Evolutionary conservation across 2,329 filamentous ascomycete genomes (phyloP), one percentile per base, ranked within the genome.

Genomic region (Microcyclosporella mali): DNA sequence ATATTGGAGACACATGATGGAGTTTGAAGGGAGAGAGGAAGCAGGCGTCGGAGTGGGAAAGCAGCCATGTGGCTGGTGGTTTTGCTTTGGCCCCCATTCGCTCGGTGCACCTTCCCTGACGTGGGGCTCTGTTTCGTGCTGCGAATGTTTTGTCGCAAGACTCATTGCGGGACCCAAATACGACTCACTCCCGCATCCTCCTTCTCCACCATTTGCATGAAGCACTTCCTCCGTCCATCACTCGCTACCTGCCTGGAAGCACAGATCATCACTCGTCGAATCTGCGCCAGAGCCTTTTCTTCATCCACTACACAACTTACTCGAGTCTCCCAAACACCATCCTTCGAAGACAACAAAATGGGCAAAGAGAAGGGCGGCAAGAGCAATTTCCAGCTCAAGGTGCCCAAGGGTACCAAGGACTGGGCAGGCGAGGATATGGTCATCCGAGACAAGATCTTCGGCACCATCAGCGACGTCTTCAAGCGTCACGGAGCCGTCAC

Each of bases 381-480:
- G 50, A 44, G 44, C 34, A 52, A 50, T 46, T 59, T 84, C 67
- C 79, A 81, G 67, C 75, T 94, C 63, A 94, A 94, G 74, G 86
- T 84, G 60, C 86, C 88, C 50, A 94, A 94, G 75, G 88, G 88
- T 56, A 94, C 88, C 53, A 85, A 87, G 63, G 88, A 94, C 66
- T 94, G 81, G 84, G 75, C 81, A 60, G 84, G 83, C 55, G 77
- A 77, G 66, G 82, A 88, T 62, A 85, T 88, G 74, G 77, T 87
- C 60, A 81, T 90, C 59, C 80, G 85, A 56, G 84, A 89, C 66
- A 79, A 82, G 63, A 88, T 90, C 69, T 89, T 87, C 66, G 74
- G 69, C 60, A 81, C 78, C 58, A 87, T 90, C 64, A 81, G 79
- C 53, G 72, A 81, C 46, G 81, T 90, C 62, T 90, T 92, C 73